A percentile compares a stretch with the other conserved stretches of the same genome.
These are phyloP conservation scores for Tolypocladium album DNA, from an alignment of 2,329 filamentous ascomycete species.

Conservation along the genomic window DNA sequence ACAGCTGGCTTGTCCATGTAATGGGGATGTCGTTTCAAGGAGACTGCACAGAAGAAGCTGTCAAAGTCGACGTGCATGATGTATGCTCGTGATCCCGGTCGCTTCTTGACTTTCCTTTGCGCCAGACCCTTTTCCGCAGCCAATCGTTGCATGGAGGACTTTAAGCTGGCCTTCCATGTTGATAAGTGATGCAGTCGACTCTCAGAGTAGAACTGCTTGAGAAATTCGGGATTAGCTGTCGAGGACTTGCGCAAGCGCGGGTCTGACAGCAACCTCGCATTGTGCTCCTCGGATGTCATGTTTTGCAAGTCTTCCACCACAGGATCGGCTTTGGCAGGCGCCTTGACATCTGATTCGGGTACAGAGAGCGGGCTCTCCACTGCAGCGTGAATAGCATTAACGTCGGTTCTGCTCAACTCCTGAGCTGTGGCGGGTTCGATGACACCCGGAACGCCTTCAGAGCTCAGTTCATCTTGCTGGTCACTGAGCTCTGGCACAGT, in stretches of 20 bases:
- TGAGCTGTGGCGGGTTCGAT: neutral
- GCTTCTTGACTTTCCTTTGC: slow-evolving; percentile 34
- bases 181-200: slow-evolving; percentile 91
- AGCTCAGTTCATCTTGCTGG: neutral
- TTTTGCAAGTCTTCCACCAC: slow-evolving; percentile 36
- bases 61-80: slow-evolving; percentile 97
- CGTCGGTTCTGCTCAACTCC: neutral
- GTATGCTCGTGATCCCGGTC: slow-evolving; percentile 61
- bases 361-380: neutral
- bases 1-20: slow-evolving; percentile 70
- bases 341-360: neutral
- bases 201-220: slow-evolving; percentile 91
- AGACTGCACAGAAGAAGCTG: slow-evolving; percentile 95
- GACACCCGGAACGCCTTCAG: neutral
- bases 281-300: slow-evolving; percentile 87
- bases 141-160: slow-evolving; percentile 74
- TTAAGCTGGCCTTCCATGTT: slow-evolving; percentile 92
- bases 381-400: neutral
- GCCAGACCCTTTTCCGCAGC: slow-evolving; percentile 55
- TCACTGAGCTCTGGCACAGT: neutral
- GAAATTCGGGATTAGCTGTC: slow-evolving; percentile 83
- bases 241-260: slow-evolving; percentile 81
- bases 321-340: neutral
- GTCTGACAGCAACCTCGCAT: slow-evolving; percentile 72
- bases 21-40: slow-evolving; percentile 65